Evolutionary conservation across 176 grass and related monocot species (phyloP).

Genomic region (Saccharum officinarum): DNA sequence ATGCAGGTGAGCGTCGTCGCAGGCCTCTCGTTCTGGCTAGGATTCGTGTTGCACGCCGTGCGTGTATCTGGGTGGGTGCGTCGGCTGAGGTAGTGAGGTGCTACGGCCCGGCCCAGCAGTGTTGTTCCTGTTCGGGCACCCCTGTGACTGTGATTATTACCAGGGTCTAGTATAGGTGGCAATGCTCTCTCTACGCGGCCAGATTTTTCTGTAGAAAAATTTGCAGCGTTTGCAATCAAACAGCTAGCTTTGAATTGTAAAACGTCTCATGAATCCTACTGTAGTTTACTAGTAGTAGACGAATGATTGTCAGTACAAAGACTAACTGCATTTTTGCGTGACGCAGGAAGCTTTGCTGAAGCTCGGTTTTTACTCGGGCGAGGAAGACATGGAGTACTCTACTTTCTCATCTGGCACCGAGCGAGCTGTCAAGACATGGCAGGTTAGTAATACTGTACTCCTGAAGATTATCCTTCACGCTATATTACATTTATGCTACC

Average conservation of each 20-base stretch:
- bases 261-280: background rate
- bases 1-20: conserved; percentile 70
- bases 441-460: conserved; percentile 43
- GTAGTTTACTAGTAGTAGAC: background rate
- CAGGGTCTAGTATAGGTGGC: background rate
- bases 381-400: conserved; percentile 87
- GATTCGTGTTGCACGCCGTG: conserved; percentile 34
- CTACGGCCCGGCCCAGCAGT: background rate
- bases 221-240: background rate
- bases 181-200: background rate
- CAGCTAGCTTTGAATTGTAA: background rate
- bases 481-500: background rate
- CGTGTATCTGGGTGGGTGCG: background rate
- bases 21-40: conserved; percentile 52
- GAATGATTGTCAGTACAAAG: background rate
- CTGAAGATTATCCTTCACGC: no score
- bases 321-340: background rate
- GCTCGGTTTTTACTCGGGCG: conserved; percentile 89
- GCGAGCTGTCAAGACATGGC: conserved; percentile 95
- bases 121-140: background rate
- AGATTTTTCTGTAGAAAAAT: background rate
- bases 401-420: conserved; percentile 81
- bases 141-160: background rate
- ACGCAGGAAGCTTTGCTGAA: conserved; percentile 78
- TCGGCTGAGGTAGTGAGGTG: background rate